These are phyloP conservation scores for Neophaeococcomyces aloes DNA, from an alignment of 2,329 filamentous ascomycete species.

Conservation along the genomic window DNA sequence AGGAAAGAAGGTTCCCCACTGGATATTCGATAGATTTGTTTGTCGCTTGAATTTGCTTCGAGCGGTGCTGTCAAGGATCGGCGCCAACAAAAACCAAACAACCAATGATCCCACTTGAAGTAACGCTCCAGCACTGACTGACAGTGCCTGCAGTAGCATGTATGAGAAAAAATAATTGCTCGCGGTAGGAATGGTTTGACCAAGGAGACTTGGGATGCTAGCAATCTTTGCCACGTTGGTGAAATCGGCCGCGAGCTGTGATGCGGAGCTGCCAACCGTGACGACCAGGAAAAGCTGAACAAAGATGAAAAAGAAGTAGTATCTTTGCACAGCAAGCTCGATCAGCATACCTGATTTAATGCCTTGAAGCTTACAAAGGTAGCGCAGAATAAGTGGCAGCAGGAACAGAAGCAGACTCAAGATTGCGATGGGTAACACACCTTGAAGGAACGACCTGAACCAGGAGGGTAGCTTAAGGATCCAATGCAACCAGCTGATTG, in stretches of 20 bases:
- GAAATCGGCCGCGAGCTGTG: slow-evolving; percentile 53
- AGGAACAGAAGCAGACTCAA: slow-evolving; percentile 69
- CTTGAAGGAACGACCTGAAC: slow-evolving; percentile 61
- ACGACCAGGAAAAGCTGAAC: slow-evolving; percentile 91
- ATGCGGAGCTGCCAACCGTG: slow-evolving; percentile 67
- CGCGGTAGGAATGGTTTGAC: slow-evolving; percentile 68
- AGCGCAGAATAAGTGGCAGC: slow-evolving; percentile 65
- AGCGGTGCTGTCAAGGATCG: slow-evolving; percentile 70
- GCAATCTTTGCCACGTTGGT: slow-evolving; percentile 56
- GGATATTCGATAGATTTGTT: slow-evolving; percentile 63
- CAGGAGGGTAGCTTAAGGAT: slow-evolving; percentile 51
- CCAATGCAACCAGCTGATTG: slow-evolving; percentile 60
- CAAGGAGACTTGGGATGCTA: slow-evolving; percentile 61
- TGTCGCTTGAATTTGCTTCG: slow-evolving; percentile 77
- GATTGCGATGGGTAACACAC: slow-evolving; percentile 71
- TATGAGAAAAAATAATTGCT: slow-evolving; percentile 99
- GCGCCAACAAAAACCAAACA: slow-evolving; percentile 71
- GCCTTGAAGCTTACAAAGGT: slow-evolving; percentile 64
- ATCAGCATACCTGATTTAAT: slow-evolving; percentile 71
- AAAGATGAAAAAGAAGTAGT: slow-evolving; percentile 90
- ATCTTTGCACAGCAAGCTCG: slow-evolving; percentile 75
- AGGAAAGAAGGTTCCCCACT: slow-evolving; percentile 90
- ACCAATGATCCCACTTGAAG: slow-evolving; percentile 71
- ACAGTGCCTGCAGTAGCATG: slow-evolving; percentile 88
- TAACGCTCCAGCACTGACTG: slow-evolving; percentile 78